These are phyloP conservation scores for Petasospora rhodanensis DNA, from an alignment of 1,139 yeast genomes.

Conservation along the genomic window DNA sequence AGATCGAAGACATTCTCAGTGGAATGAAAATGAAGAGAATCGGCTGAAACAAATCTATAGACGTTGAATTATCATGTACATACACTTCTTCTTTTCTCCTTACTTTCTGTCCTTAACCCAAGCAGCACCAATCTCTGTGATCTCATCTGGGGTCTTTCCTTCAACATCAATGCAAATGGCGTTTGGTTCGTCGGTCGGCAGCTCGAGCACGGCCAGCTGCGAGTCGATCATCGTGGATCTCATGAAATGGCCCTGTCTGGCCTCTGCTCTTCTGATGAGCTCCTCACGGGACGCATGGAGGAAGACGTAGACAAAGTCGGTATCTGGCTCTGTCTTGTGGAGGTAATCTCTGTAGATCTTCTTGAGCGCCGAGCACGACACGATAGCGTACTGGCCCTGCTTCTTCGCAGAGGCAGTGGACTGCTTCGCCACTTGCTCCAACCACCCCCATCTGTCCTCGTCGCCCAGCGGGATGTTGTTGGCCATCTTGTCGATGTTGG, in stretches of 20 bases:
- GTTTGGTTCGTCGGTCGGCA: conserved; percentile 46
- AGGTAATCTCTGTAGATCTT: conserved; percentile 63
- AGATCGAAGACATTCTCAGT: conserved; percentile 58
- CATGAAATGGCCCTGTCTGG: conserved; percentile 78
- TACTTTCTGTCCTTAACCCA: too few relatives aligned
- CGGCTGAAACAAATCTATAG: too few relatives aligned
- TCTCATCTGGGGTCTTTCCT: conserved; percentile 38
- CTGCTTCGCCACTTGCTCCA: conserved; percentile 43
- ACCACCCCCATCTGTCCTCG: conserved; percentile 92
- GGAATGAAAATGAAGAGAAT: conserved; percentile 8
- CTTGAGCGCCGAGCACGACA: conserved; percentile 85
- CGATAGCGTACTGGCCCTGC: conserved; percentile 40
- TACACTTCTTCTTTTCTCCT: background rate
- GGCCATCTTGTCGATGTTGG: conserved; percentile 78
- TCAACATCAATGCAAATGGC: conserved; percentile 29
- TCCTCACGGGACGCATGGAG: conserved; percentile 61
- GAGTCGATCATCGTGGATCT: conserved; percentile 76
- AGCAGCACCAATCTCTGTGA: conserved; percentile 33
- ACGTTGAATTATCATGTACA: background rate
- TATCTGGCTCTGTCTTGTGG: conserved; percentile 30
- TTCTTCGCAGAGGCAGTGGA: conserved; percentile 36
- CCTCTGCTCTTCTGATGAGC: conserved; percentile 52
- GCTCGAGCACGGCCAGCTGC: conserved; percentile 69
- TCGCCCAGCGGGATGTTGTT: conserved; percentile 76
- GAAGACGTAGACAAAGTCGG: conserved; percentile 59